phyloP scores from a whole-genome alignment of 495 filamentous ascomycete species.

The Penicillium tannophilum region DNA sequence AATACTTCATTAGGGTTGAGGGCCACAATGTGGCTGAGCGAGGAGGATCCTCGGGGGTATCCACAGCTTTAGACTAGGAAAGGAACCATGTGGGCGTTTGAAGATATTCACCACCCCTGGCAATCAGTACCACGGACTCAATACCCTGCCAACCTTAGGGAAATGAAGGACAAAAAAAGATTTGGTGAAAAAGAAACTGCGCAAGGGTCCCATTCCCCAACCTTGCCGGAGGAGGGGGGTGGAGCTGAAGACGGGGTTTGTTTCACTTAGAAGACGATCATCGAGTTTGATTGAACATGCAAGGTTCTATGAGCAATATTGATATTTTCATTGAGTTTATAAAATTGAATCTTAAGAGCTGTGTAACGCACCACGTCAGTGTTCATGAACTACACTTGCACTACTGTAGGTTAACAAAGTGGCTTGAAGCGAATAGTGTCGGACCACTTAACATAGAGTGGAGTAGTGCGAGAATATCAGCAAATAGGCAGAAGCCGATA shows the following conservation, averaged over 20 bases:
- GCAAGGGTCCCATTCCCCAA: constrained; percentile 1
- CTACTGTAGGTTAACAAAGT: neutral
- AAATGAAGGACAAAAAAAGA: neutral
- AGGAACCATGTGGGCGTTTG: constrained; percentile 5
- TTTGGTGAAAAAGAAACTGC: neutral
- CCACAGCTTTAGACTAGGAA: neutral
- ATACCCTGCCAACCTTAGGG: constrained; percentile 4
- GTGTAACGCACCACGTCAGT: no score
- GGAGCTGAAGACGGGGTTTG: neutral
- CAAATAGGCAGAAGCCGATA: constrained; percentile 4
- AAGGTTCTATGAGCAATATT: constrained; percentile 14
- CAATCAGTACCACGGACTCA: neutral
- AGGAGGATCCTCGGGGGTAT: neutral
- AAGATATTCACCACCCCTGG: neutral
- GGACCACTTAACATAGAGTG: neutral
- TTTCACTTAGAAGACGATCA: constrained; percentile 6
- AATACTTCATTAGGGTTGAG: neutral
- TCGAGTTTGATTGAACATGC: constrained; percentile 13
- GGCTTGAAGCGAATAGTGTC: neutral
- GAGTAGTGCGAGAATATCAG: neutral
- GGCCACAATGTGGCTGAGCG: constrained; percentile 8
- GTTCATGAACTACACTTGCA: neutral
- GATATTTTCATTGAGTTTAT: neutral
- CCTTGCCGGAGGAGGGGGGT: neutral
- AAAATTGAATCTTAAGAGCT: neutral